phyloP scores from a whole-genome alignment of 179 eudicot genomes.

The Beta corolliflora region DNA sequence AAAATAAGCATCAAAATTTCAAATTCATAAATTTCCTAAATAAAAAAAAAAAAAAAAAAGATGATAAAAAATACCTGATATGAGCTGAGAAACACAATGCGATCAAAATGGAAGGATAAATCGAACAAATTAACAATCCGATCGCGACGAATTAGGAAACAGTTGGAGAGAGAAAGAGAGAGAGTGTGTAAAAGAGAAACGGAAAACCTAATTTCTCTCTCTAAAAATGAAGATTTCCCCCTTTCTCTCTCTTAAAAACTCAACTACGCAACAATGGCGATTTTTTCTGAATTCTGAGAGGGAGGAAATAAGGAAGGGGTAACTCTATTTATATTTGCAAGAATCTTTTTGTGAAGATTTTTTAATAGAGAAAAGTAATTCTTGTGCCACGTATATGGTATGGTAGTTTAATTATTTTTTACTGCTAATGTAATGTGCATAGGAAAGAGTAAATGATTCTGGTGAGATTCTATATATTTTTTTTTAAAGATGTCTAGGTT shows the following conservation, averaged over 20 bases:
- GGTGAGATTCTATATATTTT: no score
- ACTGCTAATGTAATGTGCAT: neutral
- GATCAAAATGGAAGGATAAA: slow-evolving; percentile 8
- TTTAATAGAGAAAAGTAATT: neutral
- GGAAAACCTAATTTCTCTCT: slow-evolving; percentile 27
- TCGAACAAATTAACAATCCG: slow-evolving; percentile 4
- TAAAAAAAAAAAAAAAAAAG: neutral
- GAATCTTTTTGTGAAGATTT: neutral
- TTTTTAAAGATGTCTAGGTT: neutral
- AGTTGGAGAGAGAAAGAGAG: slow-evolving; percentile 12
- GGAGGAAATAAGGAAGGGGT: neutral
- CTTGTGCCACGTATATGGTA: neutral
- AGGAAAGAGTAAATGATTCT: no score
- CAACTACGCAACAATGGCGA: slow-evolving; percentile 24
- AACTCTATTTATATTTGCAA: slow-evolving; percentile 22
- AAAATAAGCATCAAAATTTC: neutral
- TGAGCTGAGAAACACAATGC: slow-evolving; percentile 22
- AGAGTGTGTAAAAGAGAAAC: slow-evolving; percentile 12
- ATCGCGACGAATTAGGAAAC: slow-evolving; percentile 2
- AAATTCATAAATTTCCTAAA: neutral
- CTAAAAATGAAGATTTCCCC: neutral
- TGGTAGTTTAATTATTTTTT: neutral
- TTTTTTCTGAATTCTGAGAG: neutral
- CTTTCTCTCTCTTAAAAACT: slow-evolving; percentile 11
- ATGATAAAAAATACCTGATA: slow-evolving; percentile 21